Base-by-base conservation (phyloP, 371 early-diverging fungal species). In the Mortierella sp. region DNA sequence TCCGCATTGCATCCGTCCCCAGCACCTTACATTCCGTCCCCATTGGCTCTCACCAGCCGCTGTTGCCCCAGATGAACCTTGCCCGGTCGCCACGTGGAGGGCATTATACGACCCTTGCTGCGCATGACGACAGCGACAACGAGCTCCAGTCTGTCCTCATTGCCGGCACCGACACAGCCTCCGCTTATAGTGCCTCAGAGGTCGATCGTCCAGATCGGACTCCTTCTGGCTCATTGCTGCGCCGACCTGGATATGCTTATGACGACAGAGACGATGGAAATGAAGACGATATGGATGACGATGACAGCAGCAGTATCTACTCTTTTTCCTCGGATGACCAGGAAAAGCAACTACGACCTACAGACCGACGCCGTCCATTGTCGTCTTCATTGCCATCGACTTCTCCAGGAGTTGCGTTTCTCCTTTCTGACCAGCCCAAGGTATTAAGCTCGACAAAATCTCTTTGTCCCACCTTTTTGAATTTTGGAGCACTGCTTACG, bases 101-200 rank as follows among this genome's bases (percentile, higher is more conserved):
- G 47, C 66, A 48, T 14, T 75, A 75, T 29, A 70, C 65, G 53
- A 70, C 70, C 37, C 59, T 75, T 46, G 62, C 75, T 18, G 70
- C 60, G 14, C 21, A 26, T 11, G 57, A 57, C 57, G 69, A 70
- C 57, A 63, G 65, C 25, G 66, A 72, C 59, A 61, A 57, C 30
- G 75, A 70, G 18, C 67, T 75, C 37, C 67, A 75, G 43, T 29
- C 75, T 12, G 75, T 75, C 28, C 21, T 70, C 18, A 62, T 67
- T 29, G 63, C 70, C 1, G 56, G 47, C 47, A 3, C 37, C 37
- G 37, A 37, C 37, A 37, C 70, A 69, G 50, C 23, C 62, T 37
- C 59, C 63, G n/a, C 47, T 58, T 5, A 29, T 48, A 48, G n/a
- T 2, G 23, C 29, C 28, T 12, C 46, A 5, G 45, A 7, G 6